Evolutionary conservation across 495 filamentous ascomycete genomes (phyloP).

Genomic region (Neurospora sp.): DNA sequence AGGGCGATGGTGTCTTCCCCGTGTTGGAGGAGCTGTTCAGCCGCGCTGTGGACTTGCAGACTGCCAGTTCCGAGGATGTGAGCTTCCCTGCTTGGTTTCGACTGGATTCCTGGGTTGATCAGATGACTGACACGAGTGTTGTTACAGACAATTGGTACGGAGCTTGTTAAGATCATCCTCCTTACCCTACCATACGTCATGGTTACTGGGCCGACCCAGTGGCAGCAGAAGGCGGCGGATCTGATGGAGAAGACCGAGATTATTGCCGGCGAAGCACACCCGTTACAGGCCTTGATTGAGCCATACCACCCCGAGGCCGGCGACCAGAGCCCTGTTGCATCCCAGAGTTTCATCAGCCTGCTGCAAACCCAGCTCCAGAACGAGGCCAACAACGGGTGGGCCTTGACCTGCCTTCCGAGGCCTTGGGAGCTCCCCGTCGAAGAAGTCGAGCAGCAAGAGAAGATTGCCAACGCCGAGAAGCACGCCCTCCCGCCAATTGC

Average conservation of each 20-base stretch:
- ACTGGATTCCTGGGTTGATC: not conserved
- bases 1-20: conserved; percentile 78
- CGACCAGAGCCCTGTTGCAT: conserved; percentile 26
- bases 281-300: conserved; percentile 73
- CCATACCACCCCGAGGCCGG: conserved; percentile 55
- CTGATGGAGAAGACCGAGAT: conserved; percentile 91
- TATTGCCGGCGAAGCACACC: conserved; percentile 74
- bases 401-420: conserved; percentile 69
- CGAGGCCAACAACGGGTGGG: conserved; percentile 63
- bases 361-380: conserved; percentile 75
- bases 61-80: conserved; percentile 81
- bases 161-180: conserved; percentile 91
- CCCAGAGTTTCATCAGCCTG: conserved; percentile 61
- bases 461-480: conserved; percentile 51
- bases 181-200: conserved; percentile 88
- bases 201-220: conserved; percentile 53
- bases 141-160: conserved; percentile 59
- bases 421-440: conserved; percentile 58
- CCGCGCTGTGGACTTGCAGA: conserved; percentile 79
- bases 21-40: conserved; percentile 77
- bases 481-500: conserved; percentile 64
- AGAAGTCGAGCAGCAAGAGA: conserved; percentile 41
- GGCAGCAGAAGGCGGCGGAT: conserved; percentile 57
- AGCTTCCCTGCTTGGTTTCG: conserved; percentile 22
- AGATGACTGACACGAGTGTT: conserved; percentile 7